Percentiles rank a stretch among this genome's conserved stretches.
phyloP scores from a whole-genome alignment of 2,329 filamentous ascomycete species.

The Exophiala spinifera region DNA sequence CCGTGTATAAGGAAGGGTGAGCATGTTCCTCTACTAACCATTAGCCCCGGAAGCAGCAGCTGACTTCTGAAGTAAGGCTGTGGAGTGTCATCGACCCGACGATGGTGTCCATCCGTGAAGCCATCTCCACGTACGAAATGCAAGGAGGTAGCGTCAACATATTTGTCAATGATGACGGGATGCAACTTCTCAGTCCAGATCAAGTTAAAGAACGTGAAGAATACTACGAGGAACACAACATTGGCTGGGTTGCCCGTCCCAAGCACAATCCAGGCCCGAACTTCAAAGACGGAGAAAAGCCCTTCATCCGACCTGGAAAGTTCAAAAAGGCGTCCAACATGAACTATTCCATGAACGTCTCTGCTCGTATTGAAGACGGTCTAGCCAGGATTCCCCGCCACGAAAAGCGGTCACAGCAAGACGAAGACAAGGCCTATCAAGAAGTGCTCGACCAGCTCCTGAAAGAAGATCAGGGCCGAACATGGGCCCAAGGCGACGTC shows the following conservation, averaged over 20 bases:
- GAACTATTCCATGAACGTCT: constrained; percentile 66
- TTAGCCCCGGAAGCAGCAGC: not conserved
- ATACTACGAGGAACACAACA: constrained; percentile 51
- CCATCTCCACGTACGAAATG: constrained; percentile 58
- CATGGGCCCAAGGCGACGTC: constrained; percentile 76
- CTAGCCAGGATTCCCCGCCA: constrained; percentile 35
- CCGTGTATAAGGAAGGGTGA: constrained; percentile 79
- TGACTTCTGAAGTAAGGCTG: constrained; percentile 40
- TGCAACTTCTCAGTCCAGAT: constrained; percentile 40
- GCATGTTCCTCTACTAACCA: too few species aligned
- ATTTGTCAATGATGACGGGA: constrained; percentile 41
- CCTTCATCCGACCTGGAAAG: constrained; percentile 52
- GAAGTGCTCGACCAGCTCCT: constrained; percentile 50
- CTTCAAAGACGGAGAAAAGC: constrained; percentile 11
- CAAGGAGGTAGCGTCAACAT: constrained; percentile 42
- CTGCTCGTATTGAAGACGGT: constrained; percentile 60
- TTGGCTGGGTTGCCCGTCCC: constrained; percentile 50
- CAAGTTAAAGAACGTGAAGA: constrained; percentile 44
- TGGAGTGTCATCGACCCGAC: constrained; percentile 62
- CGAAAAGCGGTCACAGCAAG: constrained; percentile 32
- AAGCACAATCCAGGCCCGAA: constrained; percentile 48
- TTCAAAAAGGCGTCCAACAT: constrained; percentile 76
- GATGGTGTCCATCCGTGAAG: constrained; percentile 55
- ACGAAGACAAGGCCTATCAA: constrained; percentile 49
- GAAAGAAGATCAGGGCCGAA: constrained; percentile 51